Evolutionary conservation across 352 stramenopile genomes (phyloP).

Genomic region (Phytophthora sojae): DNA sequence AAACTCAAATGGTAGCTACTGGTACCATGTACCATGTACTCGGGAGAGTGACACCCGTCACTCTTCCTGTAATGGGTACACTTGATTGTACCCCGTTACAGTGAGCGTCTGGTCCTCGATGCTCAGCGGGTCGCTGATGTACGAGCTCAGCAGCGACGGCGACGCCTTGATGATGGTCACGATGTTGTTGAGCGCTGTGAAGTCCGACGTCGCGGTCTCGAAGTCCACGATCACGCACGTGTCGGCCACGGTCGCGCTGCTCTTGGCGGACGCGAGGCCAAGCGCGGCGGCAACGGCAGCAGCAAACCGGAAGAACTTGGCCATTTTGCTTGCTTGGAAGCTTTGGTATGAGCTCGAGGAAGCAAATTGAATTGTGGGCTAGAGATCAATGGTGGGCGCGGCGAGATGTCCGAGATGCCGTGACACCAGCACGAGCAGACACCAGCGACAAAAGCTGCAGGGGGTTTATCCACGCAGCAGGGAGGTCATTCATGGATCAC

Average conservation of each 20-base stretch:
- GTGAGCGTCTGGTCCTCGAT: slow-evolving; percentile 51
- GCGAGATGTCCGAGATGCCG: not conserved
- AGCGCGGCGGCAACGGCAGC: slow-evolving; percentile 13
- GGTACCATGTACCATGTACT: too few species aligned
- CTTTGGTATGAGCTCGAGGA: slow-evolving; percentile 27
- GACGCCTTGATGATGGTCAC: slow-evolving; percentile 54
- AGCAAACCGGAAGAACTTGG: slow-evolving; percentile 31
- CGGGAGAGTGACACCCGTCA: too few species aligned
- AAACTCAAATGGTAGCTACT: too few species aligned
- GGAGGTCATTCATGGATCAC: slow-evolving; percentile 22
- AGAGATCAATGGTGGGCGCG: slow-evolving; percentile 7
- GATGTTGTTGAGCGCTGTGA: slow-evolving; percentile 58
- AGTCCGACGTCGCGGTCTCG: slow-evolving; percentile 47
- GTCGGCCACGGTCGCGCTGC: slow-evolving; percentile 32
- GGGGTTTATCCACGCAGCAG: slow-evolving; percentile 10
- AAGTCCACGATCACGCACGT: slow-evolving; percentile 57
- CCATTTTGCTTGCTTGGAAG: slow-evolving; percentile 27
- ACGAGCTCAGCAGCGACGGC: slow-evolving; percentile 36
- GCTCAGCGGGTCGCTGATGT: slow-evolving; percentile 50
- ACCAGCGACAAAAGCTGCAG: slow-evolving; percentile 5
- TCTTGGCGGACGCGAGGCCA: slow-evolving; percentile 22
- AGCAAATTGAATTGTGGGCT: slow-evolving; percentile 36
- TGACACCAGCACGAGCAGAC: slow-evolving; percentile 18
- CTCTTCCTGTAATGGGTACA: too few species aligned
- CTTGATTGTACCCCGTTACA: too few species aligned